Evolutionary conservation across 495 filamentous ascomycete genomes (phyloP), one percentile per base, ranked within the genome.

Genomic region (Penicillium egyptiacum): DNA sequence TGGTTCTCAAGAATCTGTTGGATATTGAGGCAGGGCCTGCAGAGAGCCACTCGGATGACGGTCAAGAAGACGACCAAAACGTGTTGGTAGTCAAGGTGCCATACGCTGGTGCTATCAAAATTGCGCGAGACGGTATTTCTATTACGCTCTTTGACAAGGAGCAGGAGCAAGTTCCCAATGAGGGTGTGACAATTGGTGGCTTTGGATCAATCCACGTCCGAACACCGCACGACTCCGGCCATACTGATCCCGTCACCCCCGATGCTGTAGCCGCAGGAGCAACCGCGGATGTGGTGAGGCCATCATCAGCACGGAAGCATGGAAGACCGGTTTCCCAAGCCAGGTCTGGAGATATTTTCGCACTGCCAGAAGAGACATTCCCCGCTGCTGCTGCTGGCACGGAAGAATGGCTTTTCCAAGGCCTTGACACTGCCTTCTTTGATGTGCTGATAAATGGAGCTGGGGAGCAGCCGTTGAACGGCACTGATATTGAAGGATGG

Each of bases 351-450:
- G 42, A 45, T 23, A 5, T 16, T 26, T 45, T 26, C 12, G 10
- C 22, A 16, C 9, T 45, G 42, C 22, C 42, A 45, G 42, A 45
- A 26, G 42, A 26, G 9, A 25, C 22, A 45, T 25, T 25, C 14
- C 22, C 42, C 5, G 42, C 26, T 25, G 42, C 42, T 25, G 14
- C 42, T 23, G 42, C 11, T 23, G 42, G 42, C 22, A 45, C 26
- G 42, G 42, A 45, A 45, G 42, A 45, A 26, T 45, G 42, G 42
- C 42, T 45, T 45, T 45, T 45, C 22, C 22, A 45, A 25, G 42
- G 42, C 12, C 42, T 45, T 16, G 42, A 45, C 42, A 45, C 42
- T 45, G 42, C 42, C 9, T 45, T 45, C 42, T 45, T 45, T 45
- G 42, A 45, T 45, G 19, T 45, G 22, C 42, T 45, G 42, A 45